phyloP scores from a whole-genome alignment of 192 early-diverging fungal species.

The Linnemannia hyalina region DNA sequence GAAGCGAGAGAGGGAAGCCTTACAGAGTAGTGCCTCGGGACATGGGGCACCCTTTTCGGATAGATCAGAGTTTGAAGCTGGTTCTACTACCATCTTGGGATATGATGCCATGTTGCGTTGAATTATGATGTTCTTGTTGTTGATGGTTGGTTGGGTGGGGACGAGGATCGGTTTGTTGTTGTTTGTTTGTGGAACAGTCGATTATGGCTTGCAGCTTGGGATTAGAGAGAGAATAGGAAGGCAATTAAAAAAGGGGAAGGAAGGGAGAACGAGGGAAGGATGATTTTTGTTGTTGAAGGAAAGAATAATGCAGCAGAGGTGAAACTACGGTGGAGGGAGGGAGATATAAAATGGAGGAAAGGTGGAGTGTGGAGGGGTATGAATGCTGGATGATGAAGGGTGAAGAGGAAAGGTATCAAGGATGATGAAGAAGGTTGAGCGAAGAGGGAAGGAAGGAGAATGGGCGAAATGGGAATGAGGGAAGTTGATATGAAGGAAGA shows the following conservation, averaged over 20 bases:
- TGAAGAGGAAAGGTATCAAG: neutral
- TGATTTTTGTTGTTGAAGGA: neutral
- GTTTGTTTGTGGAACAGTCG: constrained; percentile 26
- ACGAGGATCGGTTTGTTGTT: neutral
- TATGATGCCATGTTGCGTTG: neutral
- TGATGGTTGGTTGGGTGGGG: neutral
- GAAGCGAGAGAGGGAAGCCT: neutral
- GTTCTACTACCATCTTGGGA: neutral
- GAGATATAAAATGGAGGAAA: neutral
- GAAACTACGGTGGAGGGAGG: neutral
- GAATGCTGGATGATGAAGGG: neutral
- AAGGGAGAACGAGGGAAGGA: neutral
- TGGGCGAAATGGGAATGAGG: neutral
- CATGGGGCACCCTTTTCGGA: constrained; percentile 16
- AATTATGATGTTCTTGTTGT: neutral
- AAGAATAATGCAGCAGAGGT: neutral
- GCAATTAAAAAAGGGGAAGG: neutral
- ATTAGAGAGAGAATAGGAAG: neutral
- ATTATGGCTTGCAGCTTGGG: neutral
- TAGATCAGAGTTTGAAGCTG: constrained; percentile 21
- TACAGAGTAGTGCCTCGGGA: constrained; percentile 41
- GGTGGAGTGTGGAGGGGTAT: neutral
- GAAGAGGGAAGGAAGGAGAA: neutral
- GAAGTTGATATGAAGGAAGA: neutral
- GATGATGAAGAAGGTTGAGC: neutral